phyloP scores from a whole-genome alignment of 2,329 filamentous ascomycete species.

The Pestalotiopsis sp. region DNA sequence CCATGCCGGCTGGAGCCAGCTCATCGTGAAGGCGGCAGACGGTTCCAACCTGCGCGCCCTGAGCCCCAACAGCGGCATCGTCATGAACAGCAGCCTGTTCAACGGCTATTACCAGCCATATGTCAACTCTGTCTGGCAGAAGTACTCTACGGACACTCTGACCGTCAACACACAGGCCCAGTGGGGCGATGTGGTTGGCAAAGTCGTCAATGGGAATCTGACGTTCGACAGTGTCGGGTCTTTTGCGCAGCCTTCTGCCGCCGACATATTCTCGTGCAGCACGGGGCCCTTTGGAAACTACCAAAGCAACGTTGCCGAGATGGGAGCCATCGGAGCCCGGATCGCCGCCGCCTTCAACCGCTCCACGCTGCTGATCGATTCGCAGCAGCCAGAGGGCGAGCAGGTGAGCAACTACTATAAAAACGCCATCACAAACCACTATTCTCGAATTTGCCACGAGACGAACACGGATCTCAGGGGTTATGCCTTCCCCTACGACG shows the following conservation, averaged over 20 bases:
- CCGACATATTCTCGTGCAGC: slow-evolving; percentile 34
- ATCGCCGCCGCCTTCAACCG: slow-evolving; percentile 77
- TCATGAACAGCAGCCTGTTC: slow-evolving; percentile 48
- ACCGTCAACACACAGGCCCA: slow-evolving; percentile 56
- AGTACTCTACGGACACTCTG: slow-evolving; percentile 47
- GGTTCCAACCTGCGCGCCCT: slow-evolving; percentile 51
- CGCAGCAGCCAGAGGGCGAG: slow-evolving; percentile 56
- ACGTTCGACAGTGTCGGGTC: slow-evolving; percentile 40
- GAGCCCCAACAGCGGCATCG: slow-evolving; percentile 53
- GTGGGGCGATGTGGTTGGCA: slow-evolving; percentile 51
- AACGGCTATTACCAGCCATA: slow-evolving; percentile 52
- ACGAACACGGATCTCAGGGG: slow-evolving; percentile 61
- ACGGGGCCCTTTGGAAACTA: slow-evolving; percentile 57
- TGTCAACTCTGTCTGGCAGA: slow-evolving; percentile 54
- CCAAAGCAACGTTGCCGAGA: slow-evolving; percentile 40
- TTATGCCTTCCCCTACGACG: slow-evolving; percentile 75
- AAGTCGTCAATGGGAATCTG: slow-evolving; percentile 39
- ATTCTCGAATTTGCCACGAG: slow-evolving; percentile 65
- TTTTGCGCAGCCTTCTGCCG: slow-evolving; percentile 49
- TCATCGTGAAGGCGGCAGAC: slow-evolving; percentile 45
- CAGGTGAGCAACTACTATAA: slow-evolving; percentile 54
- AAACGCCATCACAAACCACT: slow-evolving; percentile 64
- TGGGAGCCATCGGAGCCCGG: slow-evolving; percentile 70
- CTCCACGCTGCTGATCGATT: slow-evolving; percentile 62
- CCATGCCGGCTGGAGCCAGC: slow-evolving; percentile 52